Evolutionary conservation across 1,284 basidiomycete genomes (phyloP).

Genomic region (Xerocomus cyaneibrunnescens): DNA sequence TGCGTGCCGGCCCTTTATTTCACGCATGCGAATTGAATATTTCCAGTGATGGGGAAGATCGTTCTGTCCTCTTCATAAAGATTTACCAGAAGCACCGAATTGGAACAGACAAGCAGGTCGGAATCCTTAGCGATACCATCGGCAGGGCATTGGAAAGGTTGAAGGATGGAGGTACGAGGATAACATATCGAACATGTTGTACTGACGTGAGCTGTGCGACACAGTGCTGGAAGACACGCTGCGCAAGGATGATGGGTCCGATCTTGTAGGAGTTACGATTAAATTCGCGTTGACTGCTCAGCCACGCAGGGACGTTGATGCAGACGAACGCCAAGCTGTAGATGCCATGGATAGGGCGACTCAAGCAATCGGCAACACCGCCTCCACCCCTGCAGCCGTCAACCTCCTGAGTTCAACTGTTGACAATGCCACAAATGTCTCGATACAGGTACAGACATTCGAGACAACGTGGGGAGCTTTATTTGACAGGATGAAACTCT

Average conservation of each 20-base stretch:
- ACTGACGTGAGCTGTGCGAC: background rate
- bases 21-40: background rate
- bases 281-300: too few relatives aligned
- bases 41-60: slow-evolving; percentile 16
- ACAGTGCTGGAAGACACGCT: slow-evolving; percentile 24
- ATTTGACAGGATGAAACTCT: background rate
- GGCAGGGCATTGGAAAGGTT: slow-evolving; percentile 9
- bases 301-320: background rate
- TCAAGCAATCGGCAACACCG: background rate
- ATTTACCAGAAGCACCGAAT: slow-evolving; percentile 13
- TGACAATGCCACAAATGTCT: background rate
- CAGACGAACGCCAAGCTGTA: background rate
- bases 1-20: slow-evolving; percentile 6
- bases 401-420: background rate
- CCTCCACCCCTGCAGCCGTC: background rate
- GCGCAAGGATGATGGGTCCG: too few relatives aligned
- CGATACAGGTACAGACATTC: background rate
- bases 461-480: background rate
- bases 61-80: slow-evolving; percentile 7
- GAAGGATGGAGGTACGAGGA: slow-evolving; percentile 20
- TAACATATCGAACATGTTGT: background rate
- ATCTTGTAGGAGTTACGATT: too few relatives aligned
- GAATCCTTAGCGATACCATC: slow-evolving; percentile 13
- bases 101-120: slow-evolving; percentile 8
- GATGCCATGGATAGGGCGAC: background rate